These are phyloP conservation scores for Strobilomyces echinocephalus DNA, from an alignment of 768 basidiomycete genomes.

Conservation along the genomic window DNA sequence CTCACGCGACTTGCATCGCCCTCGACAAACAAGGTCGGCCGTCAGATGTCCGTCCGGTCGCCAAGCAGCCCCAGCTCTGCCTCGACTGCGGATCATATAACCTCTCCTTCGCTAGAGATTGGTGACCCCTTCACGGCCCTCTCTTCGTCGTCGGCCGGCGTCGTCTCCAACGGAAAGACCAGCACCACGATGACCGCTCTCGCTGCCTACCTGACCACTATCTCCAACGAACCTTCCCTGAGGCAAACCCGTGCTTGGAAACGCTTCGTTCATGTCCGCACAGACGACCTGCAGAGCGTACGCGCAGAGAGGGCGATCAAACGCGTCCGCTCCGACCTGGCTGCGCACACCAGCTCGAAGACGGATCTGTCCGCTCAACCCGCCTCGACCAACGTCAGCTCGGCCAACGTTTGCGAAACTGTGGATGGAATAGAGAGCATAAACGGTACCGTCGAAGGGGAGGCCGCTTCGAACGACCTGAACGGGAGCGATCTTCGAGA, in stretches of 20 bases:
- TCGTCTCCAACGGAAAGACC: constrained; percentile 24
- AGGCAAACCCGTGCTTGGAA: constrained; percentile 73
- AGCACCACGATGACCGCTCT: constrained; percentile 61
- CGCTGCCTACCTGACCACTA: constrained; percentile 73
- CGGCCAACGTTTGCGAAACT: constrained; percentile 31
- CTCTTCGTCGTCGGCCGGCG: constrained; percentile 26
- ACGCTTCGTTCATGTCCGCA: constrained; percentile 78
- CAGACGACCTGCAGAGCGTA: constrained; percentile 83
- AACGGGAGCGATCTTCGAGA: constrained; percentile 16
- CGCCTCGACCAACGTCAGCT: constrained; percentile 26
- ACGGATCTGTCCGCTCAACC: constrained; percentile 21
- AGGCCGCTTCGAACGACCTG: constrained; percentile 14
- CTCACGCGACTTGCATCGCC: constrained; percentile 80
- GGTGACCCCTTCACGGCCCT: constrained; percentile 57
- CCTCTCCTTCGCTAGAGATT: constrained; percentile 51
- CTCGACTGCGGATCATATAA: constrained; percentile 34
- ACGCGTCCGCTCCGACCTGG: constrained; percentile 79
- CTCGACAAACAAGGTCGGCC: constrained; percentile 47
- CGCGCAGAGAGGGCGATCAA: constrained; percentile 86
- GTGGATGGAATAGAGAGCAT: constrained; percentile 30
- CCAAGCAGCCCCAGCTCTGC: constrained; percentile 28
- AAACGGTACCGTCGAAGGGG: constrained; percentile 22
- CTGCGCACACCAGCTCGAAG: constrained; percentile 55
- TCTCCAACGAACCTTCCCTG: constrained; percentile 63
- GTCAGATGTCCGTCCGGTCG: constrained; percentile 36